phyloP scores from a whole-genome alignment of 441 rosid species.

The Daphne laureola region DNA sequence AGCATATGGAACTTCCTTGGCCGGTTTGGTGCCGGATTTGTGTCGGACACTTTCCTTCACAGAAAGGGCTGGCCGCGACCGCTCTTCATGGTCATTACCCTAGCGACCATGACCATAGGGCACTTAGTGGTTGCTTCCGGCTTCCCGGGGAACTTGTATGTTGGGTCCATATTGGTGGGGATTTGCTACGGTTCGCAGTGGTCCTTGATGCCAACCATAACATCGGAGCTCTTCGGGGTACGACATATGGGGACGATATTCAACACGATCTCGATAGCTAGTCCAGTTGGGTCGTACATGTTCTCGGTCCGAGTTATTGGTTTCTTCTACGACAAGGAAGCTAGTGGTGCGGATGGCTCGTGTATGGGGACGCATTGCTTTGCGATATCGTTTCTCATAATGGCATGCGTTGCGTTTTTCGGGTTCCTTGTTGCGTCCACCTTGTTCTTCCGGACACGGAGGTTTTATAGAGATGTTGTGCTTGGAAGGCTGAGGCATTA shows the following conservation, averaged over 20 bases:
- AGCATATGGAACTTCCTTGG: conserved; percentile 83
- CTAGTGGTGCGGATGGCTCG: conserved; percentile 21
- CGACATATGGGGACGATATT: conserved; percentile 68
- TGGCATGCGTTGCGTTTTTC: conserved; percentile 36
- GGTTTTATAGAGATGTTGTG: conserved; percentile 27
- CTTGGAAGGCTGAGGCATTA: conserved; percentile 22
- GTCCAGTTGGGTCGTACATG: conserved; percentile 65
- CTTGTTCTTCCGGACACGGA: conserved; percentile 36
- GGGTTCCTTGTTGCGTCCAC: conserved; percentile 32
- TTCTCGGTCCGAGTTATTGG: conserved; percentile 57
- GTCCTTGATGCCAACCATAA: conserved; percentile 67
- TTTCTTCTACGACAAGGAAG: conserved; percentile 39
- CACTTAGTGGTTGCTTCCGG: conserved; percentile 58
- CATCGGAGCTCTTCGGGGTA: conserved; percentile 61
- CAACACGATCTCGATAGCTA: conserved; percentile 63
- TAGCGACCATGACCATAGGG: conserved; percentile 38
- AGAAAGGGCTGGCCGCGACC: conserved; percentile 56
- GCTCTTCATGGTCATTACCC: conserved; percentile 44
- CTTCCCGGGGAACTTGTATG: conserved; percentile 38
- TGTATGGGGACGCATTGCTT: conserved; percentile 45
- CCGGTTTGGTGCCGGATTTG: conserved; percentile 64
- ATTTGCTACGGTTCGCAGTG: conserved; percentile 66
- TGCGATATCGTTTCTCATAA: conserved; percentile 41
- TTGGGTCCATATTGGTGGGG: conserved; percentile 56
- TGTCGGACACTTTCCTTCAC: conserved; percentile 49